Evolutionary conservation across 768 basidiomycete species (phyloP).

Genomic region (Pholiota conissans): DNA sequence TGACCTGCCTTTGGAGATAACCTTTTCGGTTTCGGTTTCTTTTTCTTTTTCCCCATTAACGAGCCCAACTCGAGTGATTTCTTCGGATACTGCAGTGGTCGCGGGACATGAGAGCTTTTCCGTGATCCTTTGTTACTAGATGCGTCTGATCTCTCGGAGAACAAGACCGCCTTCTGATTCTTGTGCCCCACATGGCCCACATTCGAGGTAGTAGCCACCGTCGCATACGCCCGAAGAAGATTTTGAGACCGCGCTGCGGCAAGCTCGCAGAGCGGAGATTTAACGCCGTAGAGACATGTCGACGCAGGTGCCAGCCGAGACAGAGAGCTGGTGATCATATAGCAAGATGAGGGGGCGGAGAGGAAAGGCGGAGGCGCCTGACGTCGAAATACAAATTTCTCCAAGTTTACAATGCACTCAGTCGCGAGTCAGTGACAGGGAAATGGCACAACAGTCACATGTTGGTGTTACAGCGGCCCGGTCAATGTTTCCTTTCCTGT

Average conservation of each 20-base stretch:
- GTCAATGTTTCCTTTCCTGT: conserved; percentile 10
- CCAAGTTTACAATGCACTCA: no score
- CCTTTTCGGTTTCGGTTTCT: not conserved
- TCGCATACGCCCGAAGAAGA: not conserved
- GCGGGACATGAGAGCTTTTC: not conserved
- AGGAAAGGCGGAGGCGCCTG: no score
- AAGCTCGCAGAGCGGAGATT: not conserved
- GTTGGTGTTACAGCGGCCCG: no score
- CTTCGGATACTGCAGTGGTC: not conserved
- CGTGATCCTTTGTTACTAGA: not conserved
- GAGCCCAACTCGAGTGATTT: not conserved
- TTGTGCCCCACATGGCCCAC: not conserved
- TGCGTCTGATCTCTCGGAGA: not conserved
- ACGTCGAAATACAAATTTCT: not conserved
- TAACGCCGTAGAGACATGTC: conserved; percentile 4
- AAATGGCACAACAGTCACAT: no score
- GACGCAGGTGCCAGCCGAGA: conserved; percentile 6
- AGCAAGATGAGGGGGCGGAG: not conserved
- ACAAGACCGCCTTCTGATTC: not conserved
- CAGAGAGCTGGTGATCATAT: conserved; percentile 3
- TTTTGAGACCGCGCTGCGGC: not conserved
- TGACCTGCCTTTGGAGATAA: no score
- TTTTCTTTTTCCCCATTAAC: not conserved
- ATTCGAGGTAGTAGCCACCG: not conserved
- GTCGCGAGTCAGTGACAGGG: not conserved